Evolutionary conservation across 805 yeast species (phyloP), one percentile per base, ranked within the genome.

Genomic region (Wilhelminamyces savonicus): DNA sequence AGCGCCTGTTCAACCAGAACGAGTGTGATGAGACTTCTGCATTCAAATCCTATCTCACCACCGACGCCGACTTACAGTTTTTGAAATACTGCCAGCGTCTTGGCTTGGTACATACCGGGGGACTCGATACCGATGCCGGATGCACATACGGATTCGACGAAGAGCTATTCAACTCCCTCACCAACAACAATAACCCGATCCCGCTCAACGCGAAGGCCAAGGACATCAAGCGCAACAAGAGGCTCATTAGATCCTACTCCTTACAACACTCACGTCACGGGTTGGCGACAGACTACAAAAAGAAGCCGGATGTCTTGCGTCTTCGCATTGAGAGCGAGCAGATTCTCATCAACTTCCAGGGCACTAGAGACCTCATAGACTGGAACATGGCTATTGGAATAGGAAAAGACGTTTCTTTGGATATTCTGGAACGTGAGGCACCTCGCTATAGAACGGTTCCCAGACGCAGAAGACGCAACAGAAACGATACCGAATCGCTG

Each of bases 181-280:
- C 23, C 25, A 27, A 27, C 13, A 9, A 9, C 11, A 27, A 26
- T 16, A 27, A 27, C 19, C 15, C 23, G 15, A 16, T 19, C 13
- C 28, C 28, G 3, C 14, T 29, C 8, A 23, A n/a, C 16, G 14
- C 23, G 5, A 29, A 24, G 15, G 14, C 16, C 21, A 13, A 20
- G 9, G 14, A 13, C 26, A 14, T 21, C 17, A 27, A 30, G 16
- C 16, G 6, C 10, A 21, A 9, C 23, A 26, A 25, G 19, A 27
- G 26, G 9, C 28, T 82, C 18, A 43, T 71, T n/a, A 67, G 78
- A 39, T 73, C 86, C 0, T 88, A 76, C 53, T 77, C 95, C 2
- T 64, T 90, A 22, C 97, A 92, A 54, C 78, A 79, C 56, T 88
- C 92, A 9, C 77, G 70, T 44, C 58, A 84, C 26, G 98, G 98